phyloP scores from a whole-genome alignment of 768 basidiomycete species.

The Leccinum incarnatum region DNA sequence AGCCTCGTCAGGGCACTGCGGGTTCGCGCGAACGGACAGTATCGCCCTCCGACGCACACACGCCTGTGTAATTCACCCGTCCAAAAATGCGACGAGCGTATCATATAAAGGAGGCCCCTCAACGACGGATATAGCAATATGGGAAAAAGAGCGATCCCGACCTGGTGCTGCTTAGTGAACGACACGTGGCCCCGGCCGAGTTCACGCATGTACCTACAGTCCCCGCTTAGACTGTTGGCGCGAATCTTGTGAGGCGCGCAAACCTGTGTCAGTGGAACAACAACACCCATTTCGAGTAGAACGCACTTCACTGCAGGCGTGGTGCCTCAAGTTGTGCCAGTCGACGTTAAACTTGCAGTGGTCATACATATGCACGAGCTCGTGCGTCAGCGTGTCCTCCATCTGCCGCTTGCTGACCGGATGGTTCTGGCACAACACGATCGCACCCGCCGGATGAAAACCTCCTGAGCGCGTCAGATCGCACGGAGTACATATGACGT shows the following conservation, averaged over 20 bases:
- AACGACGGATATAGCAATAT: constrained; percentile 11
- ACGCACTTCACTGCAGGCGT: constrained; percentile 94
- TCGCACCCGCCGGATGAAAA: constrained; percentile 76
- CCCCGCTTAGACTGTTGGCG: constrained; percentile 90
- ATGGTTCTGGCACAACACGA: constrained; percentile 83
- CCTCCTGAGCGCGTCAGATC: constrained; percentile 73
- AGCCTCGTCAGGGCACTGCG: constrained; percentile 69
- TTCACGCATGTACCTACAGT: constrained; percentile 86
- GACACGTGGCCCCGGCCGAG: constrained; percentile 69
- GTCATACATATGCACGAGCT: constrained; percentile 94
- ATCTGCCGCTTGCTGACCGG: constrained; percentile 81
- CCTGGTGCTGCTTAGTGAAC: constrained; percentile 95
- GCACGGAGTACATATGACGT: constrained; percentile 86
- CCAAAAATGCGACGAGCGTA: constrained; percentile 6
- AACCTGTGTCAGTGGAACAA: background rate
- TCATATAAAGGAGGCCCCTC: constrained; percentile 3
- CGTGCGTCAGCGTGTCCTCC: constrained; percentile 92
- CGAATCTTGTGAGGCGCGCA: constrained; percentile 67
- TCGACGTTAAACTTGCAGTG: constrained; percentile 93
- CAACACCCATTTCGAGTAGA: background rate
- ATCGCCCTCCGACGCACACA: constrained; percentile 90
- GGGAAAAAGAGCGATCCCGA: constrained; percentile 29
- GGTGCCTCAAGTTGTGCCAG: constrained; percentile 87
- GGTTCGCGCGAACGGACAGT: constrained; percentile 76
- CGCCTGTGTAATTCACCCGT: constrained; percentile 43